phyloP scores from a whole-genome alignment of 345 rosid species.

The Boechera retrofracta region DNA sequence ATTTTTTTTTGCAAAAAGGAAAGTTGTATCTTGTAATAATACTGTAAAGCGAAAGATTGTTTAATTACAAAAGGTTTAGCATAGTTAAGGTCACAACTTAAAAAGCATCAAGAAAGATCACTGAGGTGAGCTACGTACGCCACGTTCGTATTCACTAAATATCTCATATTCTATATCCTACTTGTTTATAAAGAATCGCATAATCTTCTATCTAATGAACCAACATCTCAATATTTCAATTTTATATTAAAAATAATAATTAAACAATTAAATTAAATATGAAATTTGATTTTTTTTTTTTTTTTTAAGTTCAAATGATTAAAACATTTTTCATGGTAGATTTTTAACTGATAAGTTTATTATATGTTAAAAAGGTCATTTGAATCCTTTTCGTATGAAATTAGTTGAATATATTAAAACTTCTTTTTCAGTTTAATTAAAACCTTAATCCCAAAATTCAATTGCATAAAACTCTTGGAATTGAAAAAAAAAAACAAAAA shows the following conservation, averaged over 20 bases:
- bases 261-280: too few species aligned
- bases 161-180: neutral
- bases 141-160: neutral
- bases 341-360: conserved; percentile 19
- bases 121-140: neutral
- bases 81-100: neutral
- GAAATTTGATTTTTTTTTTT: too few species aligned
- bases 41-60: neutral
- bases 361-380: neutral
- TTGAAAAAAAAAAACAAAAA: neutral
- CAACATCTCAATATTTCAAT: neutral
- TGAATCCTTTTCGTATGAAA: neutral
- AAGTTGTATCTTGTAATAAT: neutral
- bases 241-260: neutral
- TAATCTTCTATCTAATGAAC: neutral
- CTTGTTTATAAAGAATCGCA: neutral
- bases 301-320: neutral
- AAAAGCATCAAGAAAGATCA: neutral
- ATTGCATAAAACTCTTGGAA: neutral
- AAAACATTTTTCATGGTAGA: conserved; percentile 4
- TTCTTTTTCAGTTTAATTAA: too few species aligned
- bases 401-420: conserved; percentile 14
- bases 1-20: neutral
- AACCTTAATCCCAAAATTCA: neutral
- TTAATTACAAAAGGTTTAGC: neutral